Base-by-base conservation (phyloP, 176 grass and related monocot species). In the Panicum miliaceum region DNA sequence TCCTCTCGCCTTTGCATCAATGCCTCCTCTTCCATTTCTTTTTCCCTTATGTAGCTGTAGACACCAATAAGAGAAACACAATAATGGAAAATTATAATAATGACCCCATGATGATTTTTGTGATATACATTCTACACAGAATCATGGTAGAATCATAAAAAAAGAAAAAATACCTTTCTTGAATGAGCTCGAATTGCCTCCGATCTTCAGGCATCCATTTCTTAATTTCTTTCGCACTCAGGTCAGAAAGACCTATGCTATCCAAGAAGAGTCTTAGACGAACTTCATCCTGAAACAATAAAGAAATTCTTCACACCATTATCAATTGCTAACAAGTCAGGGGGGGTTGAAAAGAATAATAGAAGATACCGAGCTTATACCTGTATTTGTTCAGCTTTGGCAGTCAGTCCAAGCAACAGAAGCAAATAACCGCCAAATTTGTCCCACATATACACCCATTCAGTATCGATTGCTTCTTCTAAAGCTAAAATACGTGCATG, bases 401-500 rank as follows among this genome's bases (percentile, higher is more conserved):
- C 93, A 68, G 93, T 99, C 89, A 99, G 90, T 53, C 96, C 93
- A 92, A 99, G 91, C 85, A 99, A 89, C 76, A 99, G 93, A 90
- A 99, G 89, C 76, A 99, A 92, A 90, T 96, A 99, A 60, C 96
- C 96, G 47, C 96, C 96, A 86, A 99, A 99, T 82, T 94, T 99
- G 75, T 99, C 96, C 96, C 96, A 99, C 96, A 99, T 99, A 87
- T 99, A 99, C 26, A 99, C 96, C 96, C 96, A 99, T 71, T 99
- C 96, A 53, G 96, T 99, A 90, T 99, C 96, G 78, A 99, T 96
- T 81, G 96, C 96, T 81, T 99, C 96, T 92, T 99, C 96, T 61
- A 99, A 63, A 84, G 93, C 96, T 66, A 99, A 88, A 87, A 99
- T 99, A 29, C 93, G 93, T 62, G 96, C 96, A 94, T 99, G 96